Evolutionary conservation across 2,329 filamentous ascomycete species (phyloP).

Genomic region (Trichoderma hamatum): DNA sequence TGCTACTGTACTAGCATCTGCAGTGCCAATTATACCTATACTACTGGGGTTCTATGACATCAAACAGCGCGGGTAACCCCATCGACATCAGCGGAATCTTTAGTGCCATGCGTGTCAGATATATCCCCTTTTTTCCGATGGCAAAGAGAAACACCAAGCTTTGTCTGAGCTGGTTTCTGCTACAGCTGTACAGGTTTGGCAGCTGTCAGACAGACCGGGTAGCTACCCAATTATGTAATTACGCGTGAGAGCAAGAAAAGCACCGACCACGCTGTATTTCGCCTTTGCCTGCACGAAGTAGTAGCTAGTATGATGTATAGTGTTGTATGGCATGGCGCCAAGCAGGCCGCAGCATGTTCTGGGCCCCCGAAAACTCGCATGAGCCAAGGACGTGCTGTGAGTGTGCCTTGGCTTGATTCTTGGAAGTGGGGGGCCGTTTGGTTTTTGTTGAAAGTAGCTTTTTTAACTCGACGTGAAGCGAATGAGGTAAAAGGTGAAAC

Average conservation of each 20-base stretch:
- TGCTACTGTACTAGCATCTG: too few species aligned
- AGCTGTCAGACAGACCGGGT: background rate
- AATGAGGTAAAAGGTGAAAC: background rate
- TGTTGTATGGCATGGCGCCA: background rate
- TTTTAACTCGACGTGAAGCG: background rate
- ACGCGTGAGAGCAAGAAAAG: background rate
- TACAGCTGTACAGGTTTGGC: background rate
- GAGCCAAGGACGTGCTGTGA: background rate
- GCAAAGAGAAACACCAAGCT: background rate
- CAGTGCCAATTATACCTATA: too few species aligned
- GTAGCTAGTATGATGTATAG: background rate
- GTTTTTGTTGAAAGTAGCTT: background rate
- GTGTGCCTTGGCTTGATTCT: background rate
- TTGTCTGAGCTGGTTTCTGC: background rate
- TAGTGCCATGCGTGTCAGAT: background rate
- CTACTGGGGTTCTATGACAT: background rate
- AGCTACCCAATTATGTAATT: background rate
- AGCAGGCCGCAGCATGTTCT: conserved; percentile 6
- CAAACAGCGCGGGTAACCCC: background rate
- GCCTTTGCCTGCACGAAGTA: background rate
- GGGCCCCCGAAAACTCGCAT: background rate
- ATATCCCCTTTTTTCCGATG: background rate
- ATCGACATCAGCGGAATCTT: background rate
- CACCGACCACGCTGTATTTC: background rate
- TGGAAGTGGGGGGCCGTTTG: background rate